These are phyloP conservation scores for Adiantum capillusveneris DNA, from an alignment of 75 land plant species.

Conservation along the genomic window DNA sequence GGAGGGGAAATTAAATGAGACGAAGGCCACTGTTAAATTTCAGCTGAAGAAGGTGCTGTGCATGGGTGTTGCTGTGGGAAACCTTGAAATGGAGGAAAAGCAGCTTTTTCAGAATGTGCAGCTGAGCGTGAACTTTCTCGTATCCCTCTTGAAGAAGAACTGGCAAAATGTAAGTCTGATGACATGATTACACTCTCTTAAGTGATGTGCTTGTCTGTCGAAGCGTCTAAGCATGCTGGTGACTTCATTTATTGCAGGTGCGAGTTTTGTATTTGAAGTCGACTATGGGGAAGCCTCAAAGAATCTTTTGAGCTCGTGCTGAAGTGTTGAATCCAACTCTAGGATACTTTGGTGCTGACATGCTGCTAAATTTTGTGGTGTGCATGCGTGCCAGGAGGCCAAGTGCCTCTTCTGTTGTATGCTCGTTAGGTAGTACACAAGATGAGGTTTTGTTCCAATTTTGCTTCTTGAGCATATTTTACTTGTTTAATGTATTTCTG, in stretches of 20 bases:
- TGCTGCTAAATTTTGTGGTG: too few species aligned
- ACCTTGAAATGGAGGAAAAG: conserved; percentile 69
- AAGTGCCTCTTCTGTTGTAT: too few species aligned
- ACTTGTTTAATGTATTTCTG: too few species aligned
- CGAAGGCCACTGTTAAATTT: conserved; percentile 67
- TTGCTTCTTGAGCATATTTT: too few species aligned
- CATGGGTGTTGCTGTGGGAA: conserved; percentile 84
- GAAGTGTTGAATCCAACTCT: too few species aligned
- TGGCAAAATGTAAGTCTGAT: conserved; percentile 71
- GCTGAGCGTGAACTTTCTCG: conserved; percentile 74
- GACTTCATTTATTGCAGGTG: conserved; percentile 30
- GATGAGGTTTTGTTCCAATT: too few species aligned
- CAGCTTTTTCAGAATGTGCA: conserved; percentile 79
- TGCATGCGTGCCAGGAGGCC: too few species aligned
- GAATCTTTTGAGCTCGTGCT: too few species aligned
- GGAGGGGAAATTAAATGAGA: conserved; percentile 50
- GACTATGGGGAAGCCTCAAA: conserved; percentile 63
- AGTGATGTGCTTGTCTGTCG: background rate
- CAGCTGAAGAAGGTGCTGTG: conserved; percentile 77
- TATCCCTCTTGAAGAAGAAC: conserved; percentile 72
- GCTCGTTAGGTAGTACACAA: too few species aligned
- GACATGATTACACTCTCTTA: background rate
- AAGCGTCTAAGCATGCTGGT: background rate
- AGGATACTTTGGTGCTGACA: too few species aligned
- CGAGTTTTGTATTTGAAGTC: conserved; percentile 75